Evolutionary conservation across 1,284 basidiomycete species (phyloP).

Genomic region (Puccinia horiana): DNA sequence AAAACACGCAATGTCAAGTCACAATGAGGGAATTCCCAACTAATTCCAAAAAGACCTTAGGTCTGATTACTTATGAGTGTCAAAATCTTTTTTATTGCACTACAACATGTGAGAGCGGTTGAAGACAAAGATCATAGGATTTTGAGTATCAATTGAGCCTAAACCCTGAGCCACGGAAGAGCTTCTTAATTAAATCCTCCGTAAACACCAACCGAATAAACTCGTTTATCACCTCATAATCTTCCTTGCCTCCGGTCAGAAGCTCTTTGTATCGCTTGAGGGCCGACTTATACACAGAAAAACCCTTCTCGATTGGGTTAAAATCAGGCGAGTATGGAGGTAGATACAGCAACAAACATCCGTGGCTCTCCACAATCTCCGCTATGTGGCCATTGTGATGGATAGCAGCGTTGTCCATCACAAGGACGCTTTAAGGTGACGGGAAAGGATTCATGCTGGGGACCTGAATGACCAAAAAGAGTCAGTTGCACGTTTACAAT

Average conservation of each 20-base stretch:
- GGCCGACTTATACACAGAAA: not conserved
- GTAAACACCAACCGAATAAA: not conserved
- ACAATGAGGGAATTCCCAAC: too few relatives aligned
- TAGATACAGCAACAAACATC: not conserved
- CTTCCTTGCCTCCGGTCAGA: not conserved
- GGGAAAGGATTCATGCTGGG: not conserved
- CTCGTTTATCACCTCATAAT: not conserved
- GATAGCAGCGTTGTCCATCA: too few relatives aligned
- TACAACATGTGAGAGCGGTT: too few relatives aligned
- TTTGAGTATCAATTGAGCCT: too few relatives aligned
- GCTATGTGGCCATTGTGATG: not conserved
- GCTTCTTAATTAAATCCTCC: not conserved
- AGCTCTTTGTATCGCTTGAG: not conserved
- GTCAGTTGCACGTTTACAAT: not conserved
- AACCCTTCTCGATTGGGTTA: not conserved
- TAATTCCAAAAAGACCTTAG: too few relatives aligned
- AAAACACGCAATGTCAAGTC: too few relatives aligned
- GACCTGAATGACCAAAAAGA: not conserved
- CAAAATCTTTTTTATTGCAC: too few relatives aligned
- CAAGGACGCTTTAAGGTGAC: not conserved
- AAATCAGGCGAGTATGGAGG: not conserved
- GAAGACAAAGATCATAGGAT: not conserved
- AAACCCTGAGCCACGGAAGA: not conserved
- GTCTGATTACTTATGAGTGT: too few relatives aligned
- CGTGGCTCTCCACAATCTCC: not conserved